phyloP scores from a whole-genome alignment of 2,329 filamentous ascomycete genomes.

The Penicillium sp. region DNA sequence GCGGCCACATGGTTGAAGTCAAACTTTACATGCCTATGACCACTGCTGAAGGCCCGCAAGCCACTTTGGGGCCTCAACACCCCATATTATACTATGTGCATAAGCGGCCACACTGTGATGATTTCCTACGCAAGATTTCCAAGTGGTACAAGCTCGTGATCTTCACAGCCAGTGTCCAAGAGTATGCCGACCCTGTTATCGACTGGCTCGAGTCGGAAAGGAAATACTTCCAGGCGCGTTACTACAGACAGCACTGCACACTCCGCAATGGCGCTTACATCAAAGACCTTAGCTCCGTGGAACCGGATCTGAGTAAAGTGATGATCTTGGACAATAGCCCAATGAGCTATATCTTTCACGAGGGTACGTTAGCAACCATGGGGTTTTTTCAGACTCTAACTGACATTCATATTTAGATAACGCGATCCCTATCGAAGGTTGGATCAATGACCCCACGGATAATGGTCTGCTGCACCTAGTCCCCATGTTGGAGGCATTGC shows the following conservation, averaged over 20 bases:
- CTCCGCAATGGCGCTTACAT: conserved; percentile 95
- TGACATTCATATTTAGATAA: conserved; percentile 66
- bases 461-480: conserved; percentile 91
- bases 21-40: conserved; percentile 59
- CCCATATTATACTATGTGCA: conserved; percentile 99
- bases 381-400: background rate
- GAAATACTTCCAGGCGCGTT: conserved; percentile 91
- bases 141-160: conserved; percentile 98
- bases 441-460: conserved; percentile 98
- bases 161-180: conserved; percentile 96
- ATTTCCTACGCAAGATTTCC: conserved; percentile 89
- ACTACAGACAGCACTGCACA: conserved; percentile 97
- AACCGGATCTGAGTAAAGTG: conserved; percentile 94
- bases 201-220: conserved; percentile 97
- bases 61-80: conserved; percentile 77
- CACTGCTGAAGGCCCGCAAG: conserved; percentile 57
- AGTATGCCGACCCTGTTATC: conserved; percentile 97
- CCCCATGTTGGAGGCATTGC: conserved; percentile 86
- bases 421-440: conserved; percentile 97
- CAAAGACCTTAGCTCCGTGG: conserved; percentile 93
- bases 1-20: conserved; percentile 98
- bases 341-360: conserved; percentile 96
- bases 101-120: conserved; percentile 94
- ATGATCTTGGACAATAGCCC: conserved; percentile 99
- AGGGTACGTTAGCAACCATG: conserved; percentile 63